phyloP scores from a whole-genome alignment of 1,284 basidiomycete species.

The Papiliotrema nemorosa region DNA sequence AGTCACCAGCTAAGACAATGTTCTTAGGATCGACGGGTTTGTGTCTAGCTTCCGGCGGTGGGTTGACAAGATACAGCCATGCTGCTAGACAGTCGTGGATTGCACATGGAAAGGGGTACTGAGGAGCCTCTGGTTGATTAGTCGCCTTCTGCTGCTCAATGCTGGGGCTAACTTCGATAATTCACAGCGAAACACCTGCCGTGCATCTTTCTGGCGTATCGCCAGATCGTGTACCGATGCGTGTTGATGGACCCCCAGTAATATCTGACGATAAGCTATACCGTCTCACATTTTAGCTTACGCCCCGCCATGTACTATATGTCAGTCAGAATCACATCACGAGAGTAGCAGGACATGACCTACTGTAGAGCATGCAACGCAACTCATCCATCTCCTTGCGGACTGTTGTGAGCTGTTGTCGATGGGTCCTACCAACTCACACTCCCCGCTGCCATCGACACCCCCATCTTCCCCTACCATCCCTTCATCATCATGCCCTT shows the following conservation, averaged over 20 bases:
- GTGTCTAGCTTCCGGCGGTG: constrained; percentile 69
- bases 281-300: constrained; percentile 9
- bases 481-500: constrained; percentile 2
- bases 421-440: constrained; percentile 13
- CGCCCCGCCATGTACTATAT: constrained; percentile 60
- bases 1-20: constrained; percentile 82
- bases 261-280: constrained; percentile 30
- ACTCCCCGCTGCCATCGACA: constrained; percentile 18
- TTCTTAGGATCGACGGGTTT: constrained; percentile 73
- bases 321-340: constrained; percentile 10
- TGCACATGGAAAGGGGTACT: constrained; percentile 95
- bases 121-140: constrained; percentile 60
- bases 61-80: constrained; percentile 69
- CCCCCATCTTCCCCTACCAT: constrained; percentile 26
- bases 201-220: constrained; percentile 82
- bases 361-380: constrained; percentile 73
- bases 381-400: constrained; percentile 73
- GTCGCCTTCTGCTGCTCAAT: not conserved
- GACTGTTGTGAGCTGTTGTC: constrained; percentile 25
- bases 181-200: constrained; percentile 86
- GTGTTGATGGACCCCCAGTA: constrained; percentile 56
- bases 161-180: constrained; percentile 57
- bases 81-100: constrained; percentile 82
- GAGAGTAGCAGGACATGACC: constrained; percentile 8
- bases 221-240: constrained; percentile 71